Percentiles rank a stretch among this genome's conserved stretches.
These are phyloP conservation scores for Marasmius tenuissimus DNA, from an alignment of 1,284 basidiomycete species.

Conservation along the genomic window DNA sequence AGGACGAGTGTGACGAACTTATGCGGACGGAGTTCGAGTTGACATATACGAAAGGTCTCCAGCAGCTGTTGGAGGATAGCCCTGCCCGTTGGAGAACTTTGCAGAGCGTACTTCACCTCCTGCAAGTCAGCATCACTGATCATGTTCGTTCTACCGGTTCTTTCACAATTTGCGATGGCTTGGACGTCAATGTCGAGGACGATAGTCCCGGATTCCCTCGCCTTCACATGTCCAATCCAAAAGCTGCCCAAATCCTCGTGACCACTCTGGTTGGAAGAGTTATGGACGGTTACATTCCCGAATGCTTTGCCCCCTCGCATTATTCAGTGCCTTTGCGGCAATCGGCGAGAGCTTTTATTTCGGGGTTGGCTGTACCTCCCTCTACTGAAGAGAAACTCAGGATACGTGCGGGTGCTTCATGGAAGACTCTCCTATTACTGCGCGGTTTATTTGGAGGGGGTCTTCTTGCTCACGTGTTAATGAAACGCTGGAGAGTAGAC, in stretches of 20 bases:
- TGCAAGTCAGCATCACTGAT: neutral
- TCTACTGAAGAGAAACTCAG: neutral
- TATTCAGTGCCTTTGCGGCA: no score
- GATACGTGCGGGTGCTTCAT: neutral
- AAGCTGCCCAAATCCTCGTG: neutral
- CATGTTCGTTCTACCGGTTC: no score
- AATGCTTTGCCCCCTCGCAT: no score
- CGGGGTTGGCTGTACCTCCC: neutral
- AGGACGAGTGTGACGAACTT: conserved; percentile 35
- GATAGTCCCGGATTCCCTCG: neutral
- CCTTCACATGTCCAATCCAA: neutral
- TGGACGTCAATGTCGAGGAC: no score
- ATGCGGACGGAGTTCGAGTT: conserved; percentile 30
- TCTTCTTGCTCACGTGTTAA: conserved; percentile 40
- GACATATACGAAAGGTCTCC: conserved; percentile 34
- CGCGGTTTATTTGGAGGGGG: conserved; percentile 39
- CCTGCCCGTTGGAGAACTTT: conserved; percentile 43
- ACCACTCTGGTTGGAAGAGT: neutral
- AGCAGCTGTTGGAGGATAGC: conserved; percentile 36
- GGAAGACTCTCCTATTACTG: conserved; percentile 33
- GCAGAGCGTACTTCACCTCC: conserved; percentile 4
- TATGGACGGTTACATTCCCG: no score
- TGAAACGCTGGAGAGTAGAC: conserved; percentile 51
- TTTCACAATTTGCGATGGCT: no score
- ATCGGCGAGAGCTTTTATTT: neutral